Evolutionary conservation across 2,329 filamentous ascomycete genomes (phyloP).

Genomic region (Trichoderma guizhouense): DNA sequence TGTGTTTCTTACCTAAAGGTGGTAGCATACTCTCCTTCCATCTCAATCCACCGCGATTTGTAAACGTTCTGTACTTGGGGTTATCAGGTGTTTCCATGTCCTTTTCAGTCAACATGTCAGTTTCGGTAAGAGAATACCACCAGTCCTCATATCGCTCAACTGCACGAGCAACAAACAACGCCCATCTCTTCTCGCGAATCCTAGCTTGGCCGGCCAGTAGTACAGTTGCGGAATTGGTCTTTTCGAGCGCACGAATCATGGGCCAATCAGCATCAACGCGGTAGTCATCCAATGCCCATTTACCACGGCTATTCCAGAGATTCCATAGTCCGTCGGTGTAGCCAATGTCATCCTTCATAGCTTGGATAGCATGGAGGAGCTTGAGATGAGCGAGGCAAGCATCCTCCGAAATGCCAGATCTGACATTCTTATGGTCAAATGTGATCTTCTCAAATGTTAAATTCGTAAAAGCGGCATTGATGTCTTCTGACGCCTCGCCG

Average conservation of each 20-base stretch:
- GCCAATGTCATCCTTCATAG: conserved; percentile 63
- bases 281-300: conserved; percentile 15
- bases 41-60: conserved; percentile 13
- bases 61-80: conserved; percentile 35
- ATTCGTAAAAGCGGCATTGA: neutral
- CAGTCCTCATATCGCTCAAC: conserved; percentile 66
- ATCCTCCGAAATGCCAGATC: conserved; percentile 31
- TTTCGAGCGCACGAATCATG: conserved; percentile 15
- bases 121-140: conserved; percentile 47
- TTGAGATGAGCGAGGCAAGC: conserved; percentile 72
- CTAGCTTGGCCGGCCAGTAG: conserved; percentile 39
- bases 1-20: conserved; percentile 49
- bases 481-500: neutral
- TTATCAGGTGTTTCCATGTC: conserved; percentile 32
- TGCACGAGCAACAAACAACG: conserved; percentile 64
- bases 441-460: neutral
- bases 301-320: conserved; percentile 49
- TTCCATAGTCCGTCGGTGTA: conserved; percentile 65
- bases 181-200: conserved; percentile 71
- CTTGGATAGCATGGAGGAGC: conserved; percentile 64
- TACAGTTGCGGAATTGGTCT: conserved; percentile 33
- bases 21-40: conserved; percentile 48
- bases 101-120: conserved; percentile 31
- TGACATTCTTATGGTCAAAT: neutral
- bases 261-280: conserved; percentile 1